Base-by-base conservation (phyloP, 1,284 basidiomycete species). In the Apiotrichum montevideense region DNA sequence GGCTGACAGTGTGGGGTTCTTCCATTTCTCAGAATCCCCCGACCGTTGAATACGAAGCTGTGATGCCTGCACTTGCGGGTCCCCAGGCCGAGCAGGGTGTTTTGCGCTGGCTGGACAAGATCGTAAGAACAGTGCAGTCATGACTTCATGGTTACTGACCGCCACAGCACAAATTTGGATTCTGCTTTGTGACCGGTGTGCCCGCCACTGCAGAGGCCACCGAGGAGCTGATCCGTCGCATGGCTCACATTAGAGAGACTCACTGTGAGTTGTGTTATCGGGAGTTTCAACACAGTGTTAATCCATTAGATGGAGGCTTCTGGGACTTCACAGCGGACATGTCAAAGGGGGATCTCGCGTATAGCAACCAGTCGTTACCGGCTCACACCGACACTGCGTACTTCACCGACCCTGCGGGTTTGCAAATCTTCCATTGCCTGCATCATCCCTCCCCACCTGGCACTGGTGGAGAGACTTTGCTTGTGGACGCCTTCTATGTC, bases 301-400 rank as follows among this genome's bases (percentile, higher is more conserved):
- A 39, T 21, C 57, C 52, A 46, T 51, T 57, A 92, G 89, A 94
- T 66, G 91, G 90, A 37, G 85, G 85, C 50, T 95, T 98, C 76
- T 98, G 95, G 94, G 91, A 97, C 69, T 96, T 98, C 69, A 97
- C 93, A 1, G 86, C 93, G 0, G 86, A 96, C 70, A 82, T 96
- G 21, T 85, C 87, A 10, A 92, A 89, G 69, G 92, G 92, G 21
- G 94, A 98, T 72, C 86, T 90, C 6, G 80, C 80, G 0, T 98
- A 98, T 76, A 94, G 92, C 7, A 89, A 87, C 21, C 76, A 96
- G 43, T 87, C 87, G 1, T 83, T 98, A 5, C 85, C 84, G 7
- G 92, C 91, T 0, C 95, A 98, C 72, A 98, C 94, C 1, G 95
- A 98, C 69, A 96, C 89, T 49, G 95, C 94, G 2, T 97, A 97